A percentile compares a stretch with the other conserved stretches of the same genome.
phyloP scores from a whole-genome alignment of 768 basidiomycete species.

The Trametes meyenii region DNA sequence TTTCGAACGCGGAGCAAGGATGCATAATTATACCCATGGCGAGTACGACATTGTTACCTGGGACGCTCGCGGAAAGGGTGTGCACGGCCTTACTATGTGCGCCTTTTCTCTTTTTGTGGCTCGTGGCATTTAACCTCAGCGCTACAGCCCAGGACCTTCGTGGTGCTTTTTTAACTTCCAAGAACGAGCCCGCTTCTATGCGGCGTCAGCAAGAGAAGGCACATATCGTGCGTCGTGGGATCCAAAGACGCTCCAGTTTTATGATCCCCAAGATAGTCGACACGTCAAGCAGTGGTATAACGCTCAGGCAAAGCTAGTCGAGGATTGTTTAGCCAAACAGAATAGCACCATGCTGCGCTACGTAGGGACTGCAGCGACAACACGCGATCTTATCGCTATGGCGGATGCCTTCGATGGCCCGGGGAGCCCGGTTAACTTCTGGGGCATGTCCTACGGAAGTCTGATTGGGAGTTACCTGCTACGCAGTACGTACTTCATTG shows the following conservation, averaged over 20 bases:
- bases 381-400: slow-evolving; percentile 4
- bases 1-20: not conserved
- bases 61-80: not conserved
- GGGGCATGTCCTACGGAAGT: not conserved
- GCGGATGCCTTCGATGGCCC: slow-evolving; percentile 17
- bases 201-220: not conserved
- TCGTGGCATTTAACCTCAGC: not conserved
- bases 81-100: not conserved
- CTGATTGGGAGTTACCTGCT: not conserved
- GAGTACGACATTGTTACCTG: slow-evolving; percentile 10
- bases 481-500: not conserved
- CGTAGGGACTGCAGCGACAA: slow-evolving; percentile 6
- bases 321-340: not conserved
- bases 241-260: not conserved
- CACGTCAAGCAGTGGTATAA: not conserved
- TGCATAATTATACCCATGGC: not conserved
- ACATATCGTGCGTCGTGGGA: too few species aligned
- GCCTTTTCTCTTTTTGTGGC: not conserved
- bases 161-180: not conserved
- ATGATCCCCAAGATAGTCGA: not conserved
- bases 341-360: not conserved
- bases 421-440: slow-evolving; percentile 7
- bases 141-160: not conserved
- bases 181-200: not conserved
- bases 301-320: not conserved